Conservation (phyloP, 73 alveolate genomes). For the Durusdinium trenchii region DNA sequence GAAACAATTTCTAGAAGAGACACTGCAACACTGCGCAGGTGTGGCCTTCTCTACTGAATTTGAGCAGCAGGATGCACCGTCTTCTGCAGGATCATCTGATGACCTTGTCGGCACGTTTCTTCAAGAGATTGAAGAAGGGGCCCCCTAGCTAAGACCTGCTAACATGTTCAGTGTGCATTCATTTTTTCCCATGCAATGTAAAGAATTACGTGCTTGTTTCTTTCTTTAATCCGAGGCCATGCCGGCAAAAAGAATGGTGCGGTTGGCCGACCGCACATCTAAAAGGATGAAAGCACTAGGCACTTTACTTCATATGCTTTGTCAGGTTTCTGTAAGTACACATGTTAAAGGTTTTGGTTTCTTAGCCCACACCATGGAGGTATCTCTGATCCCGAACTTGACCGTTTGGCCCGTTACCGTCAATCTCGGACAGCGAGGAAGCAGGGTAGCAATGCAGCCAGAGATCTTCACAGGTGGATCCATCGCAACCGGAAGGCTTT, state of each 20-base stretch:
- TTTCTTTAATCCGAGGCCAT: neutral
- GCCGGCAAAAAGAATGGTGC: neutral
- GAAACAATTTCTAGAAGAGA: too few species aligned
- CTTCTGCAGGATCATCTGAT: too few species aligned
- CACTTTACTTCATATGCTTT: neutral
- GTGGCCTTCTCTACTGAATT: too few species aligned
- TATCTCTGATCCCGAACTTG: neutral
- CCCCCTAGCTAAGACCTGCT: neutral
- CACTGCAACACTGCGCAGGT: too few species aligned
- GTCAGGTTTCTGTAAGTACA: too few species aligned
- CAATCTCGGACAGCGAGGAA: neutral
- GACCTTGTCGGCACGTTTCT: conserved; percentile 1
- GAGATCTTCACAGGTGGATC: conserved; percentile 31
- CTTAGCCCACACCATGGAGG: neutral
- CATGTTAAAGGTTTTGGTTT: conserved; percentile 12
- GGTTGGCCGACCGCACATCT: neutral
- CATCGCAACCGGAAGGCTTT: conserved; percentile 6
- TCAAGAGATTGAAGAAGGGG: neutral
- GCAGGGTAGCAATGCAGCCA: neutral
- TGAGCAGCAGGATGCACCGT: too few species aligned
- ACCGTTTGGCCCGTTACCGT: neutral
- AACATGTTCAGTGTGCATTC: neutral
- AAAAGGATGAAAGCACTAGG: conserved; percentile 26
- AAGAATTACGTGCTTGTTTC: neutral
- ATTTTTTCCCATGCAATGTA: too few species aligned